Evolutionary conservation across 2,329 filamentous ascomycete species (phyloP), one percentile per base, ranked within the genome.

Genomic region (Fusarium haematococcum): DNA sequence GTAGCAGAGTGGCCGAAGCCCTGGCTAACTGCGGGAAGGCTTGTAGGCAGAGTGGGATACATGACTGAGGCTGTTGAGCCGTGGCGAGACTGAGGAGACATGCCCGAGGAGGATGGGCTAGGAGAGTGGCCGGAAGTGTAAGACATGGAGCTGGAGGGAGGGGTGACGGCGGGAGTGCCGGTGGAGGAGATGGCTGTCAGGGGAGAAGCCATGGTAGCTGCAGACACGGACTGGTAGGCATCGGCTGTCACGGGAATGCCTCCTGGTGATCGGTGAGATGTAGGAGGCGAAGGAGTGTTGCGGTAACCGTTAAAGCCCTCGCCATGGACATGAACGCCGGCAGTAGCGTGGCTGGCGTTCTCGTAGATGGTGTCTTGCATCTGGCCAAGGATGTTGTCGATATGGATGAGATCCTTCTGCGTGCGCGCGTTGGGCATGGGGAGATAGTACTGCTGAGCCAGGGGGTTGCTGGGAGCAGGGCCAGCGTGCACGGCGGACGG

Each of bases 301-400:
- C 91, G 89, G 83, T 89, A 87, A 75, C 88, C 88, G 71, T 88
- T 87, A 64, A 89, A 85, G 39, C 87, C 81, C 80, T 95, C 92
- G 69, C 91, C 92, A 57, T 92, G 91, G 72, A 95, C 91, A 77
- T 94, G 93, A 68, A 97, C 90, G 67, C 94, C 93, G 50, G 93
- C 92, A 3, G 94, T 94, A 35, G 95, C 92, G 60, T 95, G 92
- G 78, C 92, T 94, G 65, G 95, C 92, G 82, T 93, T 97, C 85
- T 98, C 97, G 81, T 98, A 98, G 58, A 98, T 95, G 54, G 96
- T 98, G 74, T 93, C 92, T 84, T 98, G 95, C 88, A 98, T 96
- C 84, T 98, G 95, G 84, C 98, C 95, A 65, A 99, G 90, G 82
- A 98, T 94, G 80, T 95, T 93, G 82, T 98, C 97, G 79, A 98